Conservation (phyloP, 108 stramenopile species). For the Pseudonitzschia pungens region DNA sequence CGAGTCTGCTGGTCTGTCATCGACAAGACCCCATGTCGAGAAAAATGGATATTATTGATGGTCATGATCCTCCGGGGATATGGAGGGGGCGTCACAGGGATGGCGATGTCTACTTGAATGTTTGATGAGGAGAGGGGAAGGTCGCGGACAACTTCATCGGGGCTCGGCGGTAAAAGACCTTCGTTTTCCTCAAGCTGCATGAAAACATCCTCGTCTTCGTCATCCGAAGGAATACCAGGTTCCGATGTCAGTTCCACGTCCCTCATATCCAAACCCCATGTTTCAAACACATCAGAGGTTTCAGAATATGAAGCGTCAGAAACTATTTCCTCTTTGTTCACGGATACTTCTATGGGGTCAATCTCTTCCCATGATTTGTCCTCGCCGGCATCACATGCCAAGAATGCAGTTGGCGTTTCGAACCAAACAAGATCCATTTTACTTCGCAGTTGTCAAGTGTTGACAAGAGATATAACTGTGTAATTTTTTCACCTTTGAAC, state of each 20-base stretch:
- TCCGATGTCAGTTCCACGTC: not conserved
- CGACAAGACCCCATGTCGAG: not conserved
- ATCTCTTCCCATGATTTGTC: not conserved
- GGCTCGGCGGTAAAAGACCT: not conserved
- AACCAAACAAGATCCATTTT: not conserved
- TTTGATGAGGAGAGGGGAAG: not conserved
- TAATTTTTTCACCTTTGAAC: too few relatives aligned
- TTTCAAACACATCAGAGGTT: not conserved
- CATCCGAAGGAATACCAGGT: not conserved
- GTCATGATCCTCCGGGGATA: not conserved
- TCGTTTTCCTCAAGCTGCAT: conserved; percentile 17
- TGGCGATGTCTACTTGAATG: not conserved
- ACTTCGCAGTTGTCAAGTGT: not conserved
- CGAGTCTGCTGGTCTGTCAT: not conserved
- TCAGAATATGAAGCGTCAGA: not conserved
- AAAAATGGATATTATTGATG: not conserved
- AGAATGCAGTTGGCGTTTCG: not conserved
- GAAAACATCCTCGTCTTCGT: conserved; percentile 5
- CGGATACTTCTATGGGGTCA: not conserved
- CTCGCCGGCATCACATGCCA: not conserved
- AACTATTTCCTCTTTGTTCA: not conserved
- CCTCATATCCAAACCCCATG: not conserved
- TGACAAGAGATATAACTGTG: not conserved
- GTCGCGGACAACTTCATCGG: not conserved
- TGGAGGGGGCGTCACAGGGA: not conserved